Evolutionary conservation across 768 basidiomycete species (phyloP).

Genomic region (Guyanaporus albipodus): DNA sequence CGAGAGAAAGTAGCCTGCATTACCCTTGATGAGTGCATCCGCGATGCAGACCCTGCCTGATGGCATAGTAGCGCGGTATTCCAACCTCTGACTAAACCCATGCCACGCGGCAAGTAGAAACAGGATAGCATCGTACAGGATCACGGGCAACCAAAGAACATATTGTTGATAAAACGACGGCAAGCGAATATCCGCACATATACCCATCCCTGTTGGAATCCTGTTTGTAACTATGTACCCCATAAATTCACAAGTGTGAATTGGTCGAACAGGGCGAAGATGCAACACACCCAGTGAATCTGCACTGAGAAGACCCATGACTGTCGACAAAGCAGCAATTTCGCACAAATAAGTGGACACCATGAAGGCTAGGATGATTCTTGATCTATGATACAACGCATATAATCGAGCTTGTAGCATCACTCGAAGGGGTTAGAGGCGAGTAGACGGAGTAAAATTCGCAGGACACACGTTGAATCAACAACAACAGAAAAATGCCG

Average conservation of each 20-base stretch:
- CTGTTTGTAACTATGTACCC: background rate
- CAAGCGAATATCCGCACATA: background rate
- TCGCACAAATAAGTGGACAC: constrained; percentile 10
- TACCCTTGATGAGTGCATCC: constrained; percentile 11
- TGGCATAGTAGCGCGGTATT: background rate
- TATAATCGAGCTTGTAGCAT: constrained; percentile 16
- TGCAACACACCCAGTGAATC: constrained; percentile 1
- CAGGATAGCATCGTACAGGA: constrained; percentile 7
- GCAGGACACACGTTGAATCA: constrained; percentile 12
- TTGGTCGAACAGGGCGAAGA: too few relatives aligned
- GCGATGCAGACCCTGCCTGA: constrained; percentile 2
- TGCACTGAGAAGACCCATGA: constrained; percentile 7
- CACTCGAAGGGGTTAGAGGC: constrained; percentile 3
- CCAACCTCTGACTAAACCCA: background rate
- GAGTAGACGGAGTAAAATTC: background rate
- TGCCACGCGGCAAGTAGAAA: constrained; percentile 7
- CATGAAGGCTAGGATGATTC: constrained; percentile 9
- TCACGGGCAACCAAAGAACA: constrained; percentile 5
- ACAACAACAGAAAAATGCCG: constrained; percentile 3
- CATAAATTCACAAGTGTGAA: background rate
- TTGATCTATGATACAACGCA: constrained; percentile 13
- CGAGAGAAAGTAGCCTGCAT: constrained; percentile 14
- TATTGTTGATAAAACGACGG: background rate
- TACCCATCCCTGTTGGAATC: background rate
- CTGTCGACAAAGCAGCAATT: constrained; percentile 3